Percentiles rank a stretch among this genome's conserved stretches.
Conservation (phyloP, 495 filamentous ascomycete species). For the Corynascus novoguineensis region DNA sequence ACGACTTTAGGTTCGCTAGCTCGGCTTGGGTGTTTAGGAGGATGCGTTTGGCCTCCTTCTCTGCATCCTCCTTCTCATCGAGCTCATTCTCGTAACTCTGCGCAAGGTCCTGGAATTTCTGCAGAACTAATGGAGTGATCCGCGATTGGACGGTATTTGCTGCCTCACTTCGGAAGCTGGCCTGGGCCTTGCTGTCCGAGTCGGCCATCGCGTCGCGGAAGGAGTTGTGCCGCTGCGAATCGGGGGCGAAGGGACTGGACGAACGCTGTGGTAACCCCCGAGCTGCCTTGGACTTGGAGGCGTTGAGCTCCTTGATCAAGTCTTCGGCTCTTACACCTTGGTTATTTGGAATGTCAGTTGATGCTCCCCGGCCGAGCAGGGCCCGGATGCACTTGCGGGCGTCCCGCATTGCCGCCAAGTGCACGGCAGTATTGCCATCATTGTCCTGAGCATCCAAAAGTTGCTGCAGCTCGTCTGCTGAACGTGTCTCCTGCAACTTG, state of each 20-base stretch:
- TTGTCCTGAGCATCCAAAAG: slow-evolving; percentile 70
- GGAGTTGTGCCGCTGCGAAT: slow-evolving; percentile 38
- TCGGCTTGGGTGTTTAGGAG: slow-evolving; percentile 50
- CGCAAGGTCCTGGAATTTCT: slow-evolving; percentile 55
- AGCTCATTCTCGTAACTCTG: slow-evolving; percentile 55
- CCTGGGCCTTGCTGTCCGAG: slow-evolving; percentile 26
- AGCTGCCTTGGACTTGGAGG: slow-evolving; percentile 39
- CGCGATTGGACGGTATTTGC: slow-evolving; percentile 54
- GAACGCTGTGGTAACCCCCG: slow-evolving; percentile 47
- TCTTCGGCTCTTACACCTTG: slow-evolving; percentile 73
- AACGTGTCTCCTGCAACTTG: slow-evolving; percentile 64
- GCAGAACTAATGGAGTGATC: slow-evolving; percentile 51
- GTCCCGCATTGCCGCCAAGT: slow-evolving; percentile 75
- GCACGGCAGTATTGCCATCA: slow-evolving; percentile 81
- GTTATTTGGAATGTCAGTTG: slow-evolving; percentile 72
- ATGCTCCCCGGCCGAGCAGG: slow-evolving; percentile 64
- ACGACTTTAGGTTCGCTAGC: slow-evolving; percentile 42
- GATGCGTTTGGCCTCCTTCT: slow-evolving; percentile 53
- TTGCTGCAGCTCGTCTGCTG: slow-evolving; percentile 60
- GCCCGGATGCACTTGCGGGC: slow-evolving; percentile 68
- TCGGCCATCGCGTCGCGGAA: slow-evolving; percentile 39
- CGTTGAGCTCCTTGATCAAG: slow-evolving; percentile 58
- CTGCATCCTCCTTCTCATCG: slow-evolving; percentile 53
- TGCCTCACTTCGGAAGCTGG: slow-evolving; percentile 49
- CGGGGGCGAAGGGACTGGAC: slow-evolving; percentile 58